Evolutionary conservation across 805 yeast genomes (phyloP), one percentile per base, ranked within the genome.

Genomic region (Candida qinlingensis): DNA sequence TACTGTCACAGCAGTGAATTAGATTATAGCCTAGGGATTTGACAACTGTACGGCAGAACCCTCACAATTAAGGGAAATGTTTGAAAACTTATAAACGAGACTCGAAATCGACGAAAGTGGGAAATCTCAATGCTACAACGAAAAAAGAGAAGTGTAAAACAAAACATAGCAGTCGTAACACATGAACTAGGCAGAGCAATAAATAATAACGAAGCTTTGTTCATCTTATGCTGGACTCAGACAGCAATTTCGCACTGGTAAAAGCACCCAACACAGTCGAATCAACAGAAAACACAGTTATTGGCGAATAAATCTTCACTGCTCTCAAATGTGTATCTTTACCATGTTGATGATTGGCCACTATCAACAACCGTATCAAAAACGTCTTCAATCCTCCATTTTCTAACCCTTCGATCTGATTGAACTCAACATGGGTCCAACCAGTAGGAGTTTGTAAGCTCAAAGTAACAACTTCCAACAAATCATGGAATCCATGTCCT

Each of bases 281-380:
- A n/a, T 55, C 58, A 39, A 62, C 51, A 6, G 60, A 54, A 38
- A 50, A 63, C 9, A 59, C 56, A 44, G 66, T 60, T 13, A 60
- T 56, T 6, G 75, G 75, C 7, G 79, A 69, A 64, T 81, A 70
- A 58, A 87, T 64, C 71, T 80, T 79, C 13, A 91, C 72, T 0
- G 90, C 85, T 42, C 99, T 68, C 9, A 94, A 71, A 63, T 90
- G 98, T 1, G 96, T 84, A 64, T 94, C 99, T 61, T 92, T 94
- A 41, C 99, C 99, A 61, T 88, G 90, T 61, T 91, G 97, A 58
- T 89, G 96, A 58, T 95, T 94, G 1, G 87, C 77, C 7, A 78
- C 62, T 6, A 89, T 73, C n/a, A 75, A 62, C 12, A 90, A 55
- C 51, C 86, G 76, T 10, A 89, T 66, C 53, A 82, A 68, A 57